phyloP scores from a whole-genome alignment of 2,329 filamentous ascomycete genomes.

The Ceratocystis cubensis region DNA sequence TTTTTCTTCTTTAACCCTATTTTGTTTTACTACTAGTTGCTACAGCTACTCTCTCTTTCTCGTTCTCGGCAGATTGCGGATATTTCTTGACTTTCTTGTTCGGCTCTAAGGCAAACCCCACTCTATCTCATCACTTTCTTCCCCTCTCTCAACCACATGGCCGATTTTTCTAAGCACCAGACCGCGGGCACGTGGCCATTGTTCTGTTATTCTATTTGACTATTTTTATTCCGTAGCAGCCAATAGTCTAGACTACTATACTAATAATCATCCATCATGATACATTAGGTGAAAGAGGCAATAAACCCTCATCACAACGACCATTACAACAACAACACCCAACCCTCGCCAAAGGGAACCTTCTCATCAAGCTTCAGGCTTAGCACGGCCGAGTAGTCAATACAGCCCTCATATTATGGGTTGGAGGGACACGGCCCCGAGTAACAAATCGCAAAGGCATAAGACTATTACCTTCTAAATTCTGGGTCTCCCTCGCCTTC shows the following conservation, averaged over 20 bases:
- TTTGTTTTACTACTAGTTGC: neutral
- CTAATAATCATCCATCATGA: too few species aligned
- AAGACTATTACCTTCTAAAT: too few species aligned
- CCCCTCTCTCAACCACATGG: neutral
- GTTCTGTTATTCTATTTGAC: neutral
- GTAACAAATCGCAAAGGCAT: too few species aligned
- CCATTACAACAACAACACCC: too few species aligned
- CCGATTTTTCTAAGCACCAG: neutral
- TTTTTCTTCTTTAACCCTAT: neutral
- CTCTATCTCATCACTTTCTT: neutral
- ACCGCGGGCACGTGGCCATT: neutral
- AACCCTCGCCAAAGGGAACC: too few species aligned
- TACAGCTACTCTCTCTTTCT: neutral
- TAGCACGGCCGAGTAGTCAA: too few species aligned
- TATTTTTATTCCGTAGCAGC: neutral
- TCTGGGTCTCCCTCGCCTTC: too few species aligned
- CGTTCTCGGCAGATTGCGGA: conserved; percentile 4
- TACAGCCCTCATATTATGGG: too few species aligned
- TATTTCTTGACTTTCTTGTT: neutral
- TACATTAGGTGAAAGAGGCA: too few species aligned
- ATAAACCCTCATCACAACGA: too few species aligned
- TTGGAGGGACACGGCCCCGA: too few species aligned
- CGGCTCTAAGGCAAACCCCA: neutral
- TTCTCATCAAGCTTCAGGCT: too few species aligned
- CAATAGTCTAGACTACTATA: neutral